Evolutionary conservation across 768 basidiomycete genomes (phyloP), one percentile per base, ranked within the genome.

Genomic region (Botryobasidium botryosum): DNA sequence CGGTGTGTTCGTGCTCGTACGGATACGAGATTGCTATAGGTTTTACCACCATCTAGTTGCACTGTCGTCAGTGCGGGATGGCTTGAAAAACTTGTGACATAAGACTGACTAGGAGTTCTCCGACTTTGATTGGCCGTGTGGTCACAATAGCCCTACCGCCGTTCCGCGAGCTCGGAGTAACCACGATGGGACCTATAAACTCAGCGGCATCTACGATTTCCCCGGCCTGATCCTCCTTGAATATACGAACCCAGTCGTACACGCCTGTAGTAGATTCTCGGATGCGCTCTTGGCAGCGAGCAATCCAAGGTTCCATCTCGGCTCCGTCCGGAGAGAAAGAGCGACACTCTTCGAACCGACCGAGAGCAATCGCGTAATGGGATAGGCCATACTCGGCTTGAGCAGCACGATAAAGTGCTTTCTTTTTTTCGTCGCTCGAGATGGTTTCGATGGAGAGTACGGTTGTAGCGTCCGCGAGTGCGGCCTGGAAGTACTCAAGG

Each of bases 81-180:
- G 17, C 17, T 8, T 8, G 17, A 17, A 12, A 10, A 20, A 12
- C 8, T 18, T n/a, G 17, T 21, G n/a, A 26, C 12, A n/a, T 12
- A 12, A 27, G 26, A n/a, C 43, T 47, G 26, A 44, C 39, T 17
- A 51, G 37, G 6, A 51, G 29, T 43, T 48, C 38, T 7, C 36
- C 39, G n/a, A 31, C 18, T 31, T 28, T 28, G 8, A 51, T 35
- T 6, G 36, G 35, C 15, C 43, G 20, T 4, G 36, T 51, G 15
- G 50, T 42, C 15, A 51, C 37, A 21, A 51, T 21, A 10, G 47
- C 47, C 26, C 50, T 48, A 4, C 50, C 50, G 7, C 50, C 50
- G n/a, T 47, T 47, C 10, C n/a, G n/a, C n/a, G n/a, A n/a, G n/a
- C n/a, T n/a, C n/a, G n/a, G n/a, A 33, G 47, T 47, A 13, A 48